Percentiles rank a stretch among this genome's conserved stretches.
Conservation (phyloP, 495 filamentous ascomycete species). For the Aspergillus nanangensis region DNA sequence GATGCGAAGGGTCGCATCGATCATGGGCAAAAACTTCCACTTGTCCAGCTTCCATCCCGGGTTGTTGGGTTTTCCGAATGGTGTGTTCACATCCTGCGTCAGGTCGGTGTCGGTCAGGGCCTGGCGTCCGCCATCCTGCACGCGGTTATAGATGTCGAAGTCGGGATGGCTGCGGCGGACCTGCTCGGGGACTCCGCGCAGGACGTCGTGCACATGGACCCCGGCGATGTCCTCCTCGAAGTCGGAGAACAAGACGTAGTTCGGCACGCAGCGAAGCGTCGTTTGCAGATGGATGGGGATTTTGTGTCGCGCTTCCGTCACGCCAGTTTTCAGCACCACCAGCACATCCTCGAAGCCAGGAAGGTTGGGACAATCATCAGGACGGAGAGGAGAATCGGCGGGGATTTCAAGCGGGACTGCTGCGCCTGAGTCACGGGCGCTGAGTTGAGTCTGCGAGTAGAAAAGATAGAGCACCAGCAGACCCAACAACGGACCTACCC, state of each 20-base stretch:
- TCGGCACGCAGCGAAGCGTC: constrained; percentile 40
- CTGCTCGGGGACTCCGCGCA: constrained; percentile 28
- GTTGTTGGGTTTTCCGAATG: constrained; percentile 32
- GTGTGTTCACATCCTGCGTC: constrained; percentile 26
- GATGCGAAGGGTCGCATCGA: constrained; percentile 49
- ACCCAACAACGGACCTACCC: constrained; percentile 1
- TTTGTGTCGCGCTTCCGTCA: constrained; percentile 41
- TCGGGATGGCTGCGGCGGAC: constrained; percentile 31
- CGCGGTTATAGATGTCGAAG: constrained; percentile 40
- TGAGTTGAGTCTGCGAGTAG: neutral
- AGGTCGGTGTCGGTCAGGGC: constrained; percentile 26
- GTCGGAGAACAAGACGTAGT: constrained; percentile 47
- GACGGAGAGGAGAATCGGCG: neutral
- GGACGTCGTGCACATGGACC: constrained; percentile 38
- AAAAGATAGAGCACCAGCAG: neutral
- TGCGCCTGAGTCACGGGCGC: neutral
- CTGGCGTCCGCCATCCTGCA: constrained; percentile 27
- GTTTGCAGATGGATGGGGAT: constrained; percentile 40
- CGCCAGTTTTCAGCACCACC: constrained; percentile 45
- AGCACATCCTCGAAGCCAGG: constrained; percentile 34
- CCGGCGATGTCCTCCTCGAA: constrained; percentile 40
- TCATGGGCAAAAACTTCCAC: constrained; percentile 67
- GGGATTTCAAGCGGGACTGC: neutral
- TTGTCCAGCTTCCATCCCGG: constrained; percentile 64
- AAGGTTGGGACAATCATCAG: constrained; percentile 22